Percentiles rank a stretch among this genome's conserved stretches.
These are phyloP conservation scores for Papiliotrema laurentii DNA, from an alignment of 1,284 basidiomycete species.

Conservation along the genomic window DNA sequence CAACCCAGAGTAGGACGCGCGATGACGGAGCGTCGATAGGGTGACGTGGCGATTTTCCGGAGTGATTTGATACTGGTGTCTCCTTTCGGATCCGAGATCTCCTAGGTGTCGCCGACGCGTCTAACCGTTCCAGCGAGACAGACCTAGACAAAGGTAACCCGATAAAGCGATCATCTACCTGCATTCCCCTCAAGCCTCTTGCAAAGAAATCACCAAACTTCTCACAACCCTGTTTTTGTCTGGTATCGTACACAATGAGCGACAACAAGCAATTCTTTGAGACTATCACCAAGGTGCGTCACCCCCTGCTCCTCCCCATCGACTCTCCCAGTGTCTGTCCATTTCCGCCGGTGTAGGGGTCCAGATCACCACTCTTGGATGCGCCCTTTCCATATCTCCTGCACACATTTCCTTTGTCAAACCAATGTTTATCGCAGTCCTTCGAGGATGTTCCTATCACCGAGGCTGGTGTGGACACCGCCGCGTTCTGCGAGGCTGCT, in stretches of 20 bases:
- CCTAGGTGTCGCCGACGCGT: neutral
- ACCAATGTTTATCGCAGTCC: conserved; percentile 55
- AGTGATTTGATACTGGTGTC: neutral
- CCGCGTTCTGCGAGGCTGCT: conserved; percentile 81
- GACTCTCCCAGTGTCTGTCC: neutral
- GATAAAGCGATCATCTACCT: neutral
- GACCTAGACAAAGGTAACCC: too few relatives aligned
- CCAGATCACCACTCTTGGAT: neutral
- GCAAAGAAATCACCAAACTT: neutral
- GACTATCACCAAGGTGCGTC: conserved; percentile 67
- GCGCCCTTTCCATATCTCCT: neutral
- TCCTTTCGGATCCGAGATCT: neutral
- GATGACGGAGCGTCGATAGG: neutral
- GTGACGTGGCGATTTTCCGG: neutral
- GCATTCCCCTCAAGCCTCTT: too few relatives aligned
- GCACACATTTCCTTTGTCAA: neutral
- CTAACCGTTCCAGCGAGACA: too few relatives aligned
- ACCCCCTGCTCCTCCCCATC: neutral
- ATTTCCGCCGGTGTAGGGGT: neutral
- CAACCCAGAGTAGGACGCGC: neutral
- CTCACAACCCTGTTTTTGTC: neutral
- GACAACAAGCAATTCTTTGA: conserved; percentile 65
- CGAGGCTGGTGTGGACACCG: conserved; percentile 81
- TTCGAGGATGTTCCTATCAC: conserved; percentile 86
- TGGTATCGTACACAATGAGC: conserved; percentile 1